Evolutionary conservation across 305 asterid species (phyloP), one percentile per base, ranked within the genome.

Genomic region (Euphrasia arctica): DNA sequence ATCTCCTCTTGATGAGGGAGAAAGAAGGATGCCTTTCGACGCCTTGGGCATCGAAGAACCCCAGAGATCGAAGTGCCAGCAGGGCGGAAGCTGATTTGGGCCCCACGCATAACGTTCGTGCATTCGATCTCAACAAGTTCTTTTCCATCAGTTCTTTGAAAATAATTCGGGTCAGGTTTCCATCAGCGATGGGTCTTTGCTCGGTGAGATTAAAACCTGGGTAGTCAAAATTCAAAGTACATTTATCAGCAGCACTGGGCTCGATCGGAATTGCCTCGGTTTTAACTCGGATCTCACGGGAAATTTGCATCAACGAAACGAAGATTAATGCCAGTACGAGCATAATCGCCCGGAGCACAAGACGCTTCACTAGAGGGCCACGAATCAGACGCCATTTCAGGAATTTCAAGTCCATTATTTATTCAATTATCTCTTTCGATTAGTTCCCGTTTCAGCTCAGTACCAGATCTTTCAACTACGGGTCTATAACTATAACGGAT

Each of bases 1-100:
- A 91, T 70, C 88, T 73, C 78, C 88, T 82, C 93, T 71, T 76
- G 58, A 78, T 8, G 1, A 87, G 81, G 74, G 97, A 91, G 89
- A 91, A 87, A 51, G 70, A 81, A 0, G 93, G 98, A 78, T 79
- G 91, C 50, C 75, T 78, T 9, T 81, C 80, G 4, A 81, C 85
- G 27, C 84, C 88, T 9, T 73, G 12, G n/a, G 81, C 86, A 49
- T 77, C 65, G 39, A 70, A 71, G 22, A 89, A 67, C n/a, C 96
- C 96, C 76, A 89, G 41, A 42, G 80, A 87, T 18, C 79, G 85
- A 75, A 91, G 63, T 7, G 80, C 83, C 71, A 70, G 67, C 6
- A 76, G 75, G 9, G 85, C 89, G 10, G 82, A 65, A 62, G 78
- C 80, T 1, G 93, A 76, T 64, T 79, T 83, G 60, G 76, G 81